These are phyloP conservation scores for Lasiosphaeria hispida DNA, from an alignment of 495 filamentous ascomycete species.

Conservation along the genomic window DNA sequence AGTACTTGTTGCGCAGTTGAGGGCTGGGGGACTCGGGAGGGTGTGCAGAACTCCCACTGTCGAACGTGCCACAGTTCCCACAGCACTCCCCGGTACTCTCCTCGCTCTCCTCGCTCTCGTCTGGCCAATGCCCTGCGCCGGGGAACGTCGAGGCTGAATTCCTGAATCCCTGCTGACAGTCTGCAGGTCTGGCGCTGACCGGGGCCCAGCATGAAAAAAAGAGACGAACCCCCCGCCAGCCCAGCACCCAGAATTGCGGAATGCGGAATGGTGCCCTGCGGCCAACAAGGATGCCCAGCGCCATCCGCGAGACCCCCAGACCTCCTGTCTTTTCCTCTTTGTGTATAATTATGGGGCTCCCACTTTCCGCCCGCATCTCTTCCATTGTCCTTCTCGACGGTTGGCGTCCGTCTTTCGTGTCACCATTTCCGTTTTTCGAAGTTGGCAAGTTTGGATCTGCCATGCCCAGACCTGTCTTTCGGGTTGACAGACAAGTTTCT, in stretches of 20 bases:
- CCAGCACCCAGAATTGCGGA: background rate
- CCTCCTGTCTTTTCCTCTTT: background rate
- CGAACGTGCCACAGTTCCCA: too few relatives aligned
- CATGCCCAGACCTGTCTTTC: too few relatives aligned
- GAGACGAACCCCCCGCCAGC: background rate
- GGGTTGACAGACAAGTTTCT: too few relatives aligned
- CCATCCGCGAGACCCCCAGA: background rate
- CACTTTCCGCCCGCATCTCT: background rate
- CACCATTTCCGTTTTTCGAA: background rate
- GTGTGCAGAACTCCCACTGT: too few relatives aligned
- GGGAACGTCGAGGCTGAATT: background rate
- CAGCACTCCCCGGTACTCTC: too few relatives aligned
- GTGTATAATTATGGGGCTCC: conserved; percentile 3
- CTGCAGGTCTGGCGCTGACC: too few relatives aligned
- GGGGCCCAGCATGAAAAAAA: background rate
- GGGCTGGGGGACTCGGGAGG: background rate
- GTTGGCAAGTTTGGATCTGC: background rate
- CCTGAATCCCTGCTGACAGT: conserved; percentile 7
- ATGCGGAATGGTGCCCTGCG: background rate
- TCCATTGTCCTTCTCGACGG: background rate
- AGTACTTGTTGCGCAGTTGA: background rate
- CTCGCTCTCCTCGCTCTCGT: too few relatives aligned
- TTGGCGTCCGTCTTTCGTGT: background rate
- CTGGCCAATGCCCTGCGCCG: too few relatives aligned
- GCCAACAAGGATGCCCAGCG: background rate